Conservation (phyloP, 179 eudicot species). For the Beta macrorhiza region DNA sequence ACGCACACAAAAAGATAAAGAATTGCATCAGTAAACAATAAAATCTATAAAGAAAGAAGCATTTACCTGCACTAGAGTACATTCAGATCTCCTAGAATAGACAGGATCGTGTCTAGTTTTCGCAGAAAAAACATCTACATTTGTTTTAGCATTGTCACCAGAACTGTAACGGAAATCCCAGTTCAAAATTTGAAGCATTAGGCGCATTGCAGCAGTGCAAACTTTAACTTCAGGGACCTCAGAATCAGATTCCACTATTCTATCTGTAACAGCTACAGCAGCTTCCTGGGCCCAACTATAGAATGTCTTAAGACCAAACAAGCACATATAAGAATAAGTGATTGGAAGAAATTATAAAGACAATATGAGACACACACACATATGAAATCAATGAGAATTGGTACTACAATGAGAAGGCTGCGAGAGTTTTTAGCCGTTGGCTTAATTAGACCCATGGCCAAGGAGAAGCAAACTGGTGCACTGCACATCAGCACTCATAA, state of each 20-base stretch:
- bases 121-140: constrained; percentile 51
- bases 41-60: constrained; percentile 10
- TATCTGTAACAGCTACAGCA: constrained; percentile 63
- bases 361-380: no score
- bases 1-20: not conserved
- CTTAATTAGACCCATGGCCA: not conserved
- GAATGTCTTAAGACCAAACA: constrained; percentile 53
- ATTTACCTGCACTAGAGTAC: constrained; percentile 72
- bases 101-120: constrained; percentile 50
- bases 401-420: not conserved
- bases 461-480: not conserved
- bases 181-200: constrained; percentile 90
- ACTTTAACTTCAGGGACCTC: constrained; percentile 82
- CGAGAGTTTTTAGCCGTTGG: not conserved
- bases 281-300: constrained; percentile 93
- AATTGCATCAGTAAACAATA: constrained; percentile 8
- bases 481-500: not conserved
- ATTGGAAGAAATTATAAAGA: not conserved
- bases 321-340: constrained; percentile 13
- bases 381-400: not conserved
- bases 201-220: constrained; percentile 76
- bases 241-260: constrained; percentile 62
- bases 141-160: constrained; percentile 44
- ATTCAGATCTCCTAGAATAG: constrained; percentile 51
- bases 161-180: constrained; percentile 74